phyloP scores from a whole-genome alignment of 257 asterid species.

The Coffea eugenioides region DNA sequence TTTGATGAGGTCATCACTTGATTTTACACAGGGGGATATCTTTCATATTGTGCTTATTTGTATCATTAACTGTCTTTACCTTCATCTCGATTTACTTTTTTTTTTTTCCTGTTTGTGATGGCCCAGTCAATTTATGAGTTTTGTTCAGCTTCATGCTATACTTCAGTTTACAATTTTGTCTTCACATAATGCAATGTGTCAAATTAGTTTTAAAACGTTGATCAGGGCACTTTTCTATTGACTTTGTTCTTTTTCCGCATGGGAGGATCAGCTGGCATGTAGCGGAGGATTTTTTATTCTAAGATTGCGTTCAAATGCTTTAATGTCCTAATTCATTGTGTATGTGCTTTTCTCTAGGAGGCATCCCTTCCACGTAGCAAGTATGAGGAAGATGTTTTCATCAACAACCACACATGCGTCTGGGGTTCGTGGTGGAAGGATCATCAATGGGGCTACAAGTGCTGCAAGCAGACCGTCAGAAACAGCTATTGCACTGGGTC shows the following conservation, averaged over 20 bases:
- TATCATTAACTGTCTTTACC: neutral
- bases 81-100: neutral
- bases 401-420: constrained; percentile 73
- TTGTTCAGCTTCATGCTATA: neutral
- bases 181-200: neutral
- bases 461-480: constrained; percentile 81
- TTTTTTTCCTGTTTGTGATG: neutral
- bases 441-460: constrained; percentile 93
- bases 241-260: neutral
- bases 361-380: constrained; percentile 75
- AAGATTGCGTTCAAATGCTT: constrained; percentile 17
- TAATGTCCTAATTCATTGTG: constrained; percentile 12
- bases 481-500: constrained; percentile 92
- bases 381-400: constrained; percentile 80
- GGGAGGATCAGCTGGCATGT: neutral
- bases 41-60: neutral
- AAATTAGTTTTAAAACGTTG: neutral
- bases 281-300: neutral
- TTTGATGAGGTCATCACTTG: neutral
- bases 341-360: constrained; percentile 49
- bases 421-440: constrained; percentile 99
- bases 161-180: neutral
- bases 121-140: neutral
- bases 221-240: neutral
- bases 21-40: neutral